Conservation (phyloP, 106 monocot genomes). For the Hemerocallis citrina region DNA sequence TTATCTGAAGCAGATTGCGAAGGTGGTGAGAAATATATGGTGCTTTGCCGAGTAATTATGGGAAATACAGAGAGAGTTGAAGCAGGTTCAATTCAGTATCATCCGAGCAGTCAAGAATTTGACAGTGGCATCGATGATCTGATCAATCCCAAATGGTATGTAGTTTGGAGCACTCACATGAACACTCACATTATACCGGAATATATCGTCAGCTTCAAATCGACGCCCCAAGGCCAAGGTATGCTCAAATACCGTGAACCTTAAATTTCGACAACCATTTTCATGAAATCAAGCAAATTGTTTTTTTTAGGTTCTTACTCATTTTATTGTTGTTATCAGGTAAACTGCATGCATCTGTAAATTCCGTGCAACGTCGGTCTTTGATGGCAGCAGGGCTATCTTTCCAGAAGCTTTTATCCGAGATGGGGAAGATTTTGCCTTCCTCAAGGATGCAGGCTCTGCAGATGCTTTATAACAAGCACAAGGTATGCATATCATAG, state of each 20-base stretch:
- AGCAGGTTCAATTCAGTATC: conserved; percentile 23
- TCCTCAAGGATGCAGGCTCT: conserved; percentile 3
- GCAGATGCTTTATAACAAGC: conserved; percentile 8
- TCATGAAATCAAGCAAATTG: not conserved
- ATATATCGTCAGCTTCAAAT: conserved; percentile 52
- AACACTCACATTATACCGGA: conserved; percentile 53
- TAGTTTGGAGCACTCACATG: conserved; percentile 59
- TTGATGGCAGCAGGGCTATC: not conserved
- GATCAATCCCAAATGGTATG: conserved; percentile 36
- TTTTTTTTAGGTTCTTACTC: too few species aligned
- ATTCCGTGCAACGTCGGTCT: not conserved
- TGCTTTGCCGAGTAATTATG: conserved; percentile 54
- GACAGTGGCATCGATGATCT: conserved; percentile 53
- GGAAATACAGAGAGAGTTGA: conserved; percentile 35
- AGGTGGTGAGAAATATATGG: conserved; percentile 41
- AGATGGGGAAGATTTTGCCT: conserved; percentile 20
- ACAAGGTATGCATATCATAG: conserved; percentile 23
- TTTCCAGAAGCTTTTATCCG: conserved; percentile 24
- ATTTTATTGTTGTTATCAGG: not conserved
- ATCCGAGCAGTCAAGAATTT: conserved; percentile 34
- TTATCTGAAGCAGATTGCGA: conserved; percentile 31
- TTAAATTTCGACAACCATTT: not conserved
- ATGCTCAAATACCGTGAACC: not conserved
- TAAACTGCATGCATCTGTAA: not conserved
- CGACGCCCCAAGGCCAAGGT: not conserved